Base-by-base conservation (phyloP, 352 stramenopile genomes). In the Phytopythium vexans region DNA sequence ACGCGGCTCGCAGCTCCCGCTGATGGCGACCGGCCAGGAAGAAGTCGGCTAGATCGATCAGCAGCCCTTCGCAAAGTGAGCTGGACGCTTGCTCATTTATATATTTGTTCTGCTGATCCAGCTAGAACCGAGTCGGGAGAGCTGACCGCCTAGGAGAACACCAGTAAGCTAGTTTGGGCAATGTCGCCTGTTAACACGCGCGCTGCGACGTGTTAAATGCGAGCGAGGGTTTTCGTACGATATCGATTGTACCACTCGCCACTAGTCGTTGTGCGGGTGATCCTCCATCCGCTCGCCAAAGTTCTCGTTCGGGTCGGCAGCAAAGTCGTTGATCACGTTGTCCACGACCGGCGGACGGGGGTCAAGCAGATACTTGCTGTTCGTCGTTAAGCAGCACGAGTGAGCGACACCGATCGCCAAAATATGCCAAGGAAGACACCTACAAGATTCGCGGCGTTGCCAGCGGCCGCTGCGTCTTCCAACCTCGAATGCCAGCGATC, bases 401-500 rank as follows among this genome's bases (percentile, higher is more conserved):
- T 32, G 38, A 16, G 12, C 34, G 39, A n/a, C 15, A 36, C 6
- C 21, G 8, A 32, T 12, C 31, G 21, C 3, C 3, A 33, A 49
- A 36, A 8, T 36, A 56, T 27, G 12, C 11, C 10, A 60, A 43
- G 46, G 11, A 58, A 39, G 5, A 36, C 47, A 70, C 77, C 61
- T 92, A 95, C 68, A 99, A 66, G 50, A 98, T 54, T 10, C 82
- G 84, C 15, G 96, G 96, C 21, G 96, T 97, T 46, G 88, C 85
- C 43, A 99, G 77, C 27, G 97, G 83, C 45, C 87, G 84, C 58
- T 93, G 88, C 3, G 77, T 88, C 56, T 87, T 94, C 96, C 96
- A 99, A 40, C 93, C 95, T 60, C 97, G 82, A 55, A 99, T 97
- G 40, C 89, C 80, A 6, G 97, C 97, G 44, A 99, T 95, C 3